Conservation (phyloP, 2,329 filamentous ascomycete species). For the Botrytis paeoniae region DNA sequence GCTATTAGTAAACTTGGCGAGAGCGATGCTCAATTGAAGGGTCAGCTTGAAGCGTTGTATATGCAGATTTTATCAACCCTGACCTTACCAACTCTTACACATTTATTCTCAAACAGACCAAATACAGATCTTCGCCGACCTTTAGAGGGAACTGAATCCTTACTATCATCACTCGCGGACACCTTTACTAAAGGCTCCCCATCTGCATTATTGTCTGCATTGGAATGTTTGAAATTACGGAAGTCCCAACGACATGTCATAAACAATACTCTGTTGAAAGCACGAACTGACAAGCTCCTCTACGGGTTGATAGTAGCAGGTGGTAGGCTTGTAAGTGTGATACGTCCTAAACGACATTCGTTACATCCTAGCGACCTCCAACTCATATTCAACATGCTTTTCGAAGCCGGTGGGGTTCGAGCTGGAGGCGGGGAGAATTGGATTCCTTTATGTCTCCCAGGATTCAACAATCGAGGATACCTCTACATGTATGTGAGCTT, state of each 20-base stretch:
- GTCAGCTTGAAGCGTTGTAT: constrained; percentile 89
- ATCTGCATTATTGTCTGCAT: constrained; percentile 79
- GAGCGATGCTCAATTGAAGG: constrained; percentile 81
- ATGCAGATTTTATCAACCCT: constrained; percentile 98
- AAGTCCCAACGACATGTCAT: constrained; percentile 84
- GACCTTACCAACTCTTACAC: constrained; percentile 80
- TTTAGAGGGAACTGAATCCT: constrained; percentile 83
- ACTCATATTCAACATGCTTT: constrained; percentile 98
- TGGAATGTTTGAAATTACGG: constrained; percentile 89
- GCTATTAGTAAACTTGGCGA: constrained; percentile 91
- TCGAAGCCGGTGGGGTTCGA: constrained; percentile 89
- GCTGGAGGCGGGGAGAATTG: constrained; percentile 93
- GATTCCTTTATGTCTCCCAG: constrained; percentile 93
- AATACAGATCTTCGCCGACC: constrained; percentile 92
- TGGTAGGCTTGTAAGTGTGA: constrained; percentile 88
- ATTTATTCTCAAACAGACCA: constrained; percentile 83
- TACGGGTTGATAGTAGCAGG: constrained; percentile 94
- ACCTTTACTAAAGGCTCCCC: constrained; percentile 92
- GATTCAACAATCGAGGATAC: constrained; percentile 95
- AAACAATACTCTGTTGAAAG: constrained; percentile 81
- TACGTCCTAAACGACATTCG: constrained; percentile 90
- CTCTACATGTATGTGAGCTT: constrained; percentile 99
- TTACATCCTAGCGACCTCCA: constrained; percentile 94
- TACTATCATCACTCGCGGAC: constrained; percentile 89
- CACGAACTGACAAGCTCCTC: constrained; percentile 72